Conservation (phyloP, 2,329 filamentous ascomycete genomes). For the Pseudogymnoascus verrucosus region DNA sequence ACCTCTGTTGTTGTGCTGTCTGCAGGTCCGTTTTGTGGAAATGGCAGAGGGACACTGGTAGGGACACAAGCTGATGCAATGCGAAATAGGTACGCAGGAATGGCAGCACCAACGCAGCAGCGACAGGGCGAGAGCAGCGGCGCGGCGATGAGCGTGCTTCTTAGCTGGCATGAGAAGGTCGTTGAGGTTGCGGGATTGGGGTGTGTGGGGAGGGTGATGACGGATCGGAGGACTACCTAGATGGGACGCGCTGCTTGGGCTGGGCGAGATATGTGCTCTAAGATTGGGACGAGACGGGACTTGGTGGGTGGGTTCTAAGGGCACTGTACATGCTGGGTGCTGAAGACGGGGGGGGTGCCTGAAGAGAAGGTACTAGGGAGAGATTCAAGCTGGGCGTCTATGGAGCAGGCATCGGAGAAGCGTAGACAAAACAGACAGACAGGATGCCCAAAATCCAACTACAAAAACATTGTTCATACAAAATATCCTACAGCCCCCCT, state of each 20-base stretch:
- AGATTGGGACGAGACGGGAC: background rate
- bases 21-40: no score
- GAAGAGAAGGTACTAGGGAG: background rate
- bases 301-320: background rate
- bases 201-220: slow-evolving; percentile 90
- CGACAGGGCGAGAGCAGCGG: slow-evolving; percentile 59
- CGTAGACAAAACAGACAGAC: background rate
- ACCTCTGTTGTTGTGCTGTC: background rate
- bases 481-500: background rate
- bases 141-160: slow-evolving; percentile 87
- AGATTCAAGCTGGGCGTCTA: background rate
- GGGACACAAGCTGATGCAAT: background rate
- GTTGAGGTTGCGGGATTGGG: slow-evolving; percentile 89
- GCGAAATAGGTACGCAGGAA: slow-evolving; percentile 10
- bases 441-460: background rate
- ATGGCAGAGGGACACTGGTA: no score
- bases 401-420: background rate
- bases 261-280: background rate
- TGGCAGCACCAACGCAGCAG: slow-evolving; percentile 25
- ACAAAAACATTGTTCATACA: background rate
- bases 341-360: background rate
- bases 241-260: background rate
- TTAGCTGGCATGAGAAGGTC: slow-evolving; percentile 98
- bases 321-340: background rate
- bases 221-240: slow-evolving; percentile 84